Evolutionary conservation across 805 yeast species (phyloP).

Genomic region (Cyberlindnera suaveolens): DNA sequence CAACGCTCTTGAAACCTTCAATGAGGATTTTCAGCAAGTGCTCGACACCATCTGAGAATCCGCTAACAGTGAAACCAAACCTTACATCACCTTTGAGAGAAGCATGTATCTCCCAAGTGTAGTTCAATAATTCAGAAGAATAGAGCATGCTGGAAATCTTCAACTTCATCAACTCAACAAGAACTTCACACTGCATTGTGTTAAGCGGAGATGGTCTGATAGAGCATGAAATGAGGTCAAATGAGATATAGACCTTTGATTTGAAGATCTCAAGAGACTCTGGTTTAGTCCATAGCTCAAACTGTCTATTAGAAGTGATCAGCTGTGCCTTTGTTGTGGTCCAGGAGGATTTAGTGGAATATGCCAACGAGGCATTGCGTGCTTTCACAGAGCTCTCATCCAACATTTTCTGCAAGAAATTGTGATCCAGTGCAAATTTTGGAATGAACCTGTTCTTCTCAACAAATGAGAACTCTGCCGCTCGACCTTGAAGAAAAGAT

Average conservation of each 20-base stretch:
- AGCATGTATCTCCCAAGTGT: constrained; percentile 50
- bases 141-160: constrained; percentile 39
- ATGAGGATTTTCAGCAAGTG: constrained; percentile 30
- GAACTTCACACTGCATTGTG: constrained; percentile 46
- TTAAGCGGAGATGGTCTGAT: constrained; percentile 30
- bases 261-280: constrained; percentile 26
- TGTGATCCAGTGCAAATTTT: constrained; percentile 25
- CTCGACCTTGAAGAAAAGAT: background rate
- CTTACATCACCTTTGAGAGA: constrained; percentile 50
- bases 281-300: constrained; percentile 48
- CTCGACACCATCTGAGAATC: constrained; percentile 38
- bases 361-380: constrained; percentile 26
- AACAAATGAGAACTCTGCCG: background rate
- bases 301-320: constrained; percentile 26
- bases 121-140: constrained; percentile 48
- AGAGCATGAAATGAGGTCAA: constrained; percentile 35
- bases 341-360: constrained; percentile 26
- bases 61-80: constrained; percentile 46
- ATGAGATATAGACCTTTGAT: constrained; percentile 34
- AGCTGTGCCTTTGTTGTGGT: constrained; percentile 30
- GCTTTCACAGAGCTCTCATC: constrained; percentile 23
- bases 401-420: constrained; percentile 20
- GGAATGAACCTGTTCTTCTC: constrained; percentile 32
- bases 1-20: constrained; percentile 24
- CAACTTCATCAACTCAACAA: constrained; percentile 41